phyloP scores from a whole-genome alignment of 2,329 filamentous ascomycete genomes.

The Metarhizium brunneum region DNA sequence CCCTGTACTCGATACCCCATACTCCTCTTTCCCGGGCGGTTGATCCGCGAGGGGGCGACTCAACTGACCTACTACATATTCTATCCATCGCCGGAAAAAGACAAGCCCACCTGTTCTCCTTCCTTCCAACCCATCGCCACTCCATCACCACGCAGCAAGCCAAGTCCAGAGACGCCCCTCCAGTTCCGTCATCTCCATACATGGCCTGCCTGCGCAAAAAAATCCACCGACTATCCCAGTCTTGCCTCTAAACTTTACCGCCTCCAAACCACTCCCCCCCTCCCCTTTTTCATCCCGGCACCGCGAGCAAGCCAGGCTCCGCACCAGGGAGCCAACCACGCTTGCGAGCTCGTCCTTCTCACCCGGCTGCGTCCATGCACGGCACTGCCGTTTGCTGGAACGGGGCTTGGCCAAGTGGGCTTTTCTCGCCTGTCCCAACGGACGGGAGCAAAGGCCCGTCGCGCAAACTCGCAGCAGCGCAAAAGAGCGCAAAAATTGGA shows the following conservation, averaged over 20 bases:
- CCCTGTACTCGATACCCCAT: no score
- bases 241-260: slow-evolving; percentile 10
- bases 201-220: not conserved
- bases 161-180: not conserved
- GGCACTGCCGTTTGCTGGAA: not conserved
- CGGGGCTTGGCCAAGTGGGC: not conserved
- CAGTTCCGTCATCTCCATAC: not conserved
- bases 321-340: not conserved
- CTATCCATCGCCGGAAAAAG: slow-evolving; percentile 2
- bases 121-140: not conserved
- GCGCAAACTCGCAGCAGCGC: slow-evolving; percentile 5
- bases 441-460: slow-evolving; percentile 10
- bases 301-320: not conserved
- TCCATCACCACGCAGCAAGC: not conserved
- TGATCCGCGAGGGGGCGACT: no score
- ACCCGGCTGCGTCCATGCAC: not conserved
- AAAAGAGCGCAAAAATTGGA: not conserved
- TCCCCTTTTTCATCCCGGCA: not conserved
- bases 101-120: not conserved
- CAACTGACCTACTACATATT: not conserved
- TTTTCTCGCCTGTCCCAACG: slow-evolving; percentile 1
- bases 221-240: not conserved
- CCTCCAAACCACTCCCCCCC: slow-evolving; percentile 7
- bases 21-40: no score
- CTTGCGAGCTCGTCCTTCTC: not conserved